These are phyloP conservation scores for Cryptococcus wingfieldii DNA, from an alignment of 1,284 basidiomycete genomes.

Conservation along the genomic window DNA sequence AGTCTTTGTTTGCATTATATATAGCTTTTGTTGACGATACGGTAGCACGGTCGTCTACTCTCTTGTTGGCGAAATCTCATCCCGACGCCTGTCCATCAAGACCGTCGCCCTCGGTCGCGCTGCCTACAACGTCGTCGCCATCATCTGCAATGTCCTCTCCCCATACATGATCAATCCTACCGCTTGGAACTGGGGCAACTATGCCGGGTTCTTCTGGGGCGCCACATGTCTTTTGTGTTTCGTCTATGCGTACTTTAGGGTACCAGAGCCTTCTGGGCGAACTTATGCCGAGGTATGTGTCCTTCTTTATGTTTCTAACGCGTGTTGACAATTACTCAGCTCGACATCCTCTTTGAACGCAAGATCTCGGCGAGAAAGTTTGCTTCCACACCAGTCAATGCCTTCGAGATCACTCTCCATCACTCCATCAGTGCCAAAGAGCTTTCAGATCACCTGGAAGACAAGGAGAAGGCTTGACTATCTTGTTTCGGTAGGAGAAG, in stretches of 20 bases:
- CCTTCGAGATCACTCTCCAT: conserved; percentile 19
- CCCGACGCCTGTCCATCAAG: conserved; percentile 53
- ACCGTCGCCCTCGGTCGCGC: conserved; percentile 54
- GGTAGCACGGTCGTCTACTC: conserved; percentile 39
- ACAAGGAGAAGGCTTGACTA: conserved; percentile 1
- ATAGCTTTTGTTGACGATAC: background rate
- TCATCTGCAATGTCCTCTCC: conserved; percentile 44
- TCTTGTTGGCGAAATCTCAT: conserved; percentile 52
- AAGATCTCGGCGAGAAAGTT: conserved; percentile 33
- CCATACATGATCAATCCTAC: conserved; percentile 52
- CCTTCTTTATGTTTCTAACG: background rate
- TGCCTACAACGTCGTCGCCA: conserved; percentile 49
- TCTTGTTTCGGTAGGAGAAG: too few relatives aligned
- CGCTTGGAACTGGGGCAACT: conserved; percentile 50
- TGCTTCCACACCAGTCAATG: conserved; percentile 19
- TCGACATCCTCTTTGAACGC: conserved; percentile 50
- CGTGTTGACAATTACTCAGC: background rate
- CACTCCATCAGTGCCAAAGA: conserved; percentile 18
- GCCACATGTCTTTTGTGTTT: conserved; percentile 41
- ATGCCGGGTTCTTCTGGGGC: conserved; percentile 47
- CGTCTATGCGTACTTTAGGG: conserved; percentile 45
- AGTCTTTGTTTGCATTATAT: conserved; percentile 7
- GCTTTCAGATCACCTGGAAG: conserved; percentile 8
- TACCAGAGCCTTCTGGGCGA: conserved; percentile 50
- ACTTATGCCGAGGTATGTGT: conserved; percentile 46